Conservation (phyloP, 495 filamentous ascomycete species). For the Friedmanniomyces simplex region DNA sequence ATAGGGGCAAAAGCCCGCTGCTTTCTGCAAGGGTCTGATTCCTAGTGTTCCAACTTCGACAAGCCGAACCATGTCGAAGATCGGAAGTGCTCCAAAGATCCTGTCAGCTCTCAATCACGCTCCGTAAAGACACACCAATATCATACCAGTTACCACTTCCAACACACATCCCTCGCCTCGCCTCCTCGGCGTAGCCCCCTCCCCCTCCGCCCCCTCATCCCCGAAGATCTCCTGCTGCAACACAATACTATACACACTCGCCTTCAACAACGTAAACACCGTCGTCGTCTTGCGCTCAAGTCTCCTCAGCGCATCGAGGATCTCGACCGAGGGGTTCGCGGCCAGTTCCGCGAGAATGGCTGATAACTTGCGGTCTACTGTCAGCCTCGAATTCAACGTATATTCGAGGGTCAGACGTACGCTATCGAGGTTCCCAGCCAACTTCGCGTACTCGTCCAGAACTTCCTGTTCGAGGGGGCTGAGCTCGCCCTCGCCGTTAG, state of each 20-base stretch:
- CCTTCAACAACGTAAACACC: conserved; percentile 91
- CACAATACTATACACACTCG: conserved; percentile 96
- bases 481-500: conserved; percentile 30
- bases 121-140: background rate
- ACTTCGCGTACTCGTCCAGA: conserved; percentile 78
- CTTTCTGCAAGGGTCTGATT: too few species aligned
- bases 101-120: too few species aligned
- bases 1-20: too few species aligned
- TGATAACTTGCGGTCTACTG: conserved; percentile 45
- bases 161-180: background rate
- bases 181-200: background rate
- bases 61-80: too few species aligned
- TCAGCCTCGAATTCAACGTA: background rate
- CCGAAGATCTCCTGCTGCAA: conserved; percentile 86
- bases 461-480: conserved; percentile 86
- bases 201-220: conserved; percentile 35
- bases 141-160: background rate
- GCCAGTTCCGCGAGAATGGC: conserved; percentile 50
- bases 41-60: too few species aligned
- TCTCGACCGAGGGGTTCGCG: conserved; percentile 53
- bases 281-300: conserved; percentile 89
- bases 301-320: conserved; percentile 72
- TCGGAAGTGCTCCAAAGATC: too few species aligned
- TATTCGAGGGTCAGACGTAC: conserved; percentile 34
- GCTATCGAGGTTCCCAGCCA: conserved; percentile 85